These are phyloP conservation scores for Brettanomyces naardenensis DNA, from an alignment of 805 yeast genomes.

Conservation along the genomic window DNA sequence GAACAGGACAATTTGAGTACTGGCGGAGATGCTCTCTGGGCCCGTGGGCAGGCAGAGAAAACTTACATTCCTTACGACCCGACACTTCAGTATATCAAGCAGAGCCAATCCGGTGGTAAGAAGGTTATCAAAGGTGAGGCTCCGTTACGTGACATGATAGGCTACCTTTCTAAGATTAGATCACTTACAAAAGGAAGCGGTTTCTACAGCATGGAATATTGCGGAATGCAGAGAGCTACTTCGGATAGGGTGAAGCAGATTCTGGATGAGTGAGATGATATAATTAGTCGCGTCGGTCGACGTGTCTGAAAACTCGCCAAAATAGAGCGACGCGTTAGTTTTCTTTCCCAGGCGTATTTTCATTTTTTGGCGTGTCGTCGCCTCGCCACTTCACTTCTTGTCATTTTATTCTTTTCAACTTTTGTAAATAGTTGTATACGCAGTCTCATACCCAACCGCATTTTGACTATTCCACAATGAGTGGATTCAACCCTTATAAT, in stretches of 20 bases:
- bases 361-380: background rate
- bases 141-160: constrained; percentile 85
- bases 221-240: constrained; percentile 63
- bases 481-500: constrained; percentile 12
- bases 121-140: constrained; percentile 69
- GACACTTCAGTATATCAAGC: constrained; percentile 35
- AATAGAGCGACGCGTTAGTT: too few species aligned
- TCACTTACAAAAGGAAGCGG: constrained; percentile 89
- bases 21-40: constrained; percentile 35
- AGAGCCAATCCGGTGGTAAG: constrained; percentile 24
- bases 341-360: too few species aligned
- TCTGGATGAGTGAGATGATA: constrained; percentile 14
- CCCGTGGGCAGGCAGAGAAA: constrained; percentile 46
- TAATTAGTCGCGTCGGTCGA: background rate
- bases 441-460: too few species aligned
- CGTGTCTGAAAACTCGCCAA: background rate
- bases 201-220: constrained; percentile 67
- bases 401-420: background rate
- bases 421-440: too few species aligned
- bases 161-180: constrained; percentile 70
- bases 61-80: constrained; percentile 74
- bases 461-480: too few species aligned
- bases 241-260: constrained; percentile 39
- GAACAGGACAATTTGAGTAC: constrained; percentile 38
- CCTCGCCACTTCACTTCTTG: background rate